Evolutionary conservation across 495 filamentous ascomycete genomes (phyloP), one percentile per base, ranked within the genome.

Genomic region (Penicillium waksmanii): DNA sequence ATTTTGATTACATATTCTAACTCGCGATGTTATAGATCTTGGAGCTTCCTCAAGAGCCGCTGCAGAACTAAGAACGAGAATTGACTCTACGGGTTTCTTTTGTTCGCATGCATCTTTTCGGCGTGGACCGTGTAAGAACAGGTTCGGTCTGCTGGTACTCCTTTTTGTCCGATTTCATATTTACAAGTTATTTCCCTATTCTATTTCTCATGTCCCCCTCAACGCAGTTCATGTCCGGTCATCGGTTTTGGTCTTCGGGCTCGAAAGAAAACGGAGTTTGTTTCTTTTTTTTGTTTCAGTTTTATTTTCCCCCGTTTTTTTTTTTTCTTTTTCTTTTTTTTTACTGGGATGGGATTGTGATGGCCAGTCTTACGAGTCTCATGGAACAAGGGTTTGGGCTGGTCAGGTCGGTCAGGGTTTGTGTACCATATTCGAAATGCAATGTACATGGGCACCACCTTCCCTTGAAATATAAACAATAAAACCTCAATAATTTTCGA

Each of bases 251-350:
- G 66, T 63, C 62, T 57, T 63, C 27, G 59, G 60, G 58, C 60
- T 66, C 54, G 53, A 59, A 57, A 66, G 63, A 63, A 71, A 66
- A 64, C 36, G 68, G 68, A 68, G 68, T 71, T 70, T 61, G 52
- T 55, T 49, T 50, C 40, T 23, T 57, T 63, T 57, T 63, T 51
- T 57, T 44, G n/a, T 44, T 12, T 19, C 15, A 38, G 11, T 38
- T n/a, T 38, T 38, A 38, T 38, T 13, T 13, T 38, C 12, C 15
- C 15, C 36, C 12, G 11, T 13, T 38, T 13, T 36, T 23, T n/a
- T 47, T 21, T 48, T 19, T 35, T 21, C 46, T 55, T 47, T 47
- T 21, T 17, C 9, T 31, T 55, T 55, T 19, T 55, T 33, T 56
- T 49, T n/a, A 43, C 38, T 56, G 48, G 61, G 58, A 56, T 47